phyloP scores from a whole-genome alignment of 75 land plant genomes.

The Larix kaempferi region DNA sequence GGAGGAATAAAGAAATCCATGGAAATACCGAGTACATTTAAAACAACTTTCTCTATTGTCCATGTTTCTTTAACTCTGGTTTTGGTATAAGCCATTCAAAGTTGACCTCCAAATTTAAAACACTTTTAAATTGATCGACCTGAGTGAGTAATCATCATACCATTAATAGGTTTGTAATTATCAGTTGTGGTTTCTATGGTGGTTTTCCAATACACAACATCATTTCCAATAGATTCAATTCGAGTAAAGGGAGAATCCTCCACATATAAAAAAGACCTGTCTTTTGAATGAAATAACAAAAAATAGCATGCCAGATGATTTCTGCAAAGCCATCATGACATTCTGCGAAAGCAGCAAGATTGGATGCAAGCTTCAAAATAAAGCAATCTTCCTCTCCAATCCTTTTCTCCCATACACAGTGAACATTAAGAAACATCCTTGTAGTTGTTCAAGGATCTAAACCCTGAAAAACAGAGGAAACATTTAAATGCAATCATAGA shows the following conservation, averaged over 20 bases:
- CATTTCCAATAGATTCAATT: too few relatives aligned
- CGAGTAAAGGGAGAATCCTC: too few relatives aligned
- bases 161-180: conserved; percentile 64
- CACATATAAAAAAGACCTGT: too few relatives aligned
- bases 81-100: conserved; percentile 24
- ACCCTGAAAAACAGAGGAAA: conserved; percentile 33
- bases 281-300: too few relatives aligned
- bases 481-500: background rate
- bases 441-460: conserved; percentile 62
- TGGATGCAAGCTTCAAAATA: too few relatives aligned
- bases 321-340: too few relatives aligned
- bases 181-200: too few relatives aligned
- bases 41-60: conserved; percentile 60
- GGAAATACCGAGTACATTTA: conserved; percentile 67
- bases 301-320: too few relatives aligned
- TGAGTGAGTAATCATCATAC: conserved; percentile 51
- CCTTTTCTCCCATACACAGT: conserved; percentile 61
- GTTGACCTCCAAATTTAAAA: conserved; percentile 48
- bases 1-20: conserved; percentile 67
- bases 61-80: conserved; percentile 71
- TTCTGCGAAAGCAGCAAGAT: too few relatives aligned
- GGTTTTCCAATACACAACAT: too few relatives aligned
- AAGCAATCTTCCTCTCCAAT: too few relatives aligned
- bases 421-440: conserved; percentile 45
- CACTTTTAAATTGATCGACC: conserved; percentile 58